phyloP scores from a whole-genome alignment of 768 basidiomycete species.

The Hericium alpestre region DNA sequence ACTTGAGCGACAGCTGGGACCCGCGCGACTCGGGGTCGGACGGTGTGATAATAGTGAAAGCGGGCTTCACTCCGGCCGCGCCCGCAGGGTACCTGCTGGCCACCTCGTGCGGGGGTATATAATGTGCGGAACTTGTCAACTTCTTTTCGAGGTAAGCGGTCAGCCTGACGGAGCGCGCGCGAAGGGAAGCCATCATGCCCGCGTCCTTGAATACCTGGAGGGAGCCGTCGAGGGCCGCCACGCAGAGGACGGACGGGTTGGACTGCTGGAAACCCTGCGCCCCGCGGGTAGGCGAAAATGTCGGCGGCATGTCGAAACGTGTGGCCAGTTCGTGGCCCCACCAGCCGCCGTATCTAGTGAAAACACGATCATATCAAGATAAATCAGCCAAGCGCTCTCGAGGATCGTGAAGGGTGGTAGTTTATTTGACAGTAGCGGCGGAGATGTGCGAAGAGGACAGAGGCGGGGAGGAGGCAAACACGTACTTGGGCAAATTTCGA shows the following conservation, averaged over 20 bases:
- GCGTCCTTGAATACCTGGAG: slow-evolving; percentile 70
- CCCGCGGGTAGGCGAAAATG: slow-evolving; percentile 75
- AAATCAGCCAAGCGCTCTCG: background rate
- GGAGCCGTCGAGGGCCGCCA: slow-evolving; percentile 74
- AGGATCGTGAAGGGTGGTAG: background rate
- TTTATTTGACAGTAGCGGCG: background rate
- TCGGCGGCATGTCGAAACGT: slow-evolving; percentile 82
- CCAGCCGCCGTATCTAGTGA: slow-evolving; percentile 80
- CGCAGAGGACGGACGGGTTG: slow-evolving; percentile 77
- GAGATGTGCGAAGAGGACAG: background rate
- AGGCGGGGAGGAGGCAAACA: slow-evolving; percentile 5
- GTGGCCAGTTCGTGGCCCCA: slow-evolving; percentile 89
- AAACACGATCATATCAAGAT: slow-evolving; percentile 3
- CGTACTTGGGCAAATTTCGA: slow-evolving; percentile 51
- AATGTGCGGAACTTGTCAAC: slow-evolving; percentile 54
- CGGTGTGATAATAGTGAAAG: slow-evolving; percentile 94
- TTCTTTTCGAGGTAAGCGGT: slow-evolving; percentile 63
- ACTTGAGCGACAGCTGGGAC: slow-evolving; percentile 79
- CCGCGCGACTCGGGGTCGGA: slow-evolving; percentile 55
- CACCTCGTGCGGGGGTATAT: slow-evolving; percentile 33
- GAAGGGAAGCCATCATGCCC: slow-evolving; percentile 61
- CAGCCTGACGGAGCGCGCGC: slow-evolving; percentile 58
- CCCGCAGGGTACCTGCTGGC: slow-evolving; percentile 20
- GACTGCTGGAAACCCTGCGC: slow-evolving; percentile 96
- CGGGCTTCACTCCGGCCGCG: slow-evolving; percentile 17